These are phyloP conservation scores for Phytophthora podocarpi DNA, from an alignment of 352 stramenopile species.

Conservation along the genomic window DNA sequence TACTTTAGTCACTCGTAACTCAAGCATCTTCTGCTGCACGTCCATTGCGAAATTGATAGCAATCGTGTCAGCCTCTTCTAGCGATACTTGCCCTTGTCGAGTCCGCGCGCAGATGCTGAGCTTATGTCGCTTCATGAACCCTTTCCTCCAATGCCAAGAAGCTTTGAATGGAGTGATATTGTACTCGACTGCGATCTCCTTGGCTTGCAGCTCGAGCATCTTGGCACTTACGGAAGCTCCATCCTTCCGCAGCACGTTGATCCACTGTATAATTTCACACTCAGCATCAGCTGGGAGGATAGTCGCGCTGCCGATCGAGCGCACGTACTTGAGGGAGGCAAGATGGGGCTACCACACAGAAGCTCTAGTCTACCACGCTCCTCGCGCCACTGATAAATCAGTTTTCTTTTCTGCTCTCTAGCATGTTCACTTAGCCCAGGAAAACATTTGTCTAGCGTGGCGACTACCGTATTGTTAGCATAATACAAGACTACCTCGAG, in stretches of 20 bases:
- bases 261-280: background rate
- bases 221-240: background rate
- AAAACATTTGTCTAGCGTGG: background rate
- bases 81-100: background rate
- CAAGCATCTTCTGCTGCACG: slow-evolving; percentile 1
- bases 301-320: background rate
- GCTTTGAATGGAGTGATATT: background rate
- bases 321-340: background rate
- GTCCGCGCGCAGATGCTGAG: background rate
- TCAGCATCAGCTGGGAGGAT: background rate
- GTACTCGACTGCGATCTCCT: background rate
- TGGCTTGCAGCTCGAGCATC: background rate
- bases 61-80: background rate
- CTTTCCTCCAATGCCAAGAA: background rate
- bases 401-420: background rate
- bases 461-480: background rate
- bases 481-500: background rate
- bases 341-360: background rate
- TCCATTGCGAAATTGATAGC: background rate
- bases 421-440: background rate
- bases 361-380: background rate
- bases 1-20: background rate
- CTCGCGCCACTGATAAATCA: background rate
- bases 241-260: background rate
- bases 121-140: background rate